These are phyloP conservation scores for Voacanga thouarsii DNA, from an alignment of 257 asterid species.

Conservation along the genomic window DNA sequence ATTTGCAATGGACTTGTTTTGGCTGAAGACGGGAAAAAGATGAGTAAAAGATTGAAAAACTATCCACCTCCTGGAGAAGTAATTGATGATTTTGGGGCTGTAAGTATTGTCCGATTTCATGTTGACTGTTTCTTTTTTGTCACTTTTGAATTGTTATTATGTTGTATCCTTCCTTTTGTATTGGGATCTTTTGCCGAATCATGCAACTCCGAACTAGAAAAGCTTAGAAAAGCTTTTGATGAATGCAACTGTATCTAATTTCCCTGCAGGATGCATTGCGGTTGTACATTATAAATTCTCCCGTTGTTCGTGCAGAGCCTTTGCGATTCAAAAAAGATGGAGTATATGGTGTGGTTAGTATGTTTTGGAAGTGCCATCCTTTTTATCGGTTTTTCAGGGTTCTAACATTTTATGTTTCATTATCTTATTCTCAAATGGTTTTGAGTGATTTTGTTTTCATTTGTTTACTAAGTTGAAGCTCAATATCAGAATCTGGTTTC, in stretches of 20 bases:
- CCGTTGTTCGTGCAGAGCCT: constrained; percentile 99
- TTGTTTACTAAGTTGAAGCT: neutral
- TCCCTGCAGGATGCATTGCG: constrained; percentile 68
- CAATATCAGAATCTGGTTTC: neutral
- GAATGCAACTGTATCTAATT: neutral
- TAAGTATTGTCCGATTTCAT: constrained; percentile 24
- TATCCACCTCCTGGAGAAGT: constrained; percentile 97
- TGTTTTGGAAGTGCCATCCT: neutral
- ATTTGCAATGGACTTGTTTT: constrained; percentile 96
- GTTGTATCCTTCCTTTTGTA: neutral
- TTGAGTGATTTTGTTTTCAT: neutral
- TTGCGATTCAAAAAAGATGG: constrained; percentile 93
- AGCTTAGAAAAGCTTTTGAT: neutral
- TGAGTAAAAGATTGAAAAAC: constrained; percentile 92
- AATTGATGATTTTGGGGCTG: constrained; percentile 91
- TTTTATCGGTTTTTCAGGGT: neutral
- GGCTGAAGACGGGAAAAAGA: constrained; percentile 98
- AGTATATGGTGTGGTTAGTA: constrained; percentile 71
- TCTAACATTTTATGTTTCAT: neutral
- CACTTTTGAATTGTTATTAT: constrained; percentile 6
- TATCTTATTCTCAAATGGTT: neutral
- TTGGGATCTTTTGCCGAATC: neutral
- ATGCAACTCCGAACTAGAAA: no score
- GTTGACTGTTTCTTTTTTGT: neutral
- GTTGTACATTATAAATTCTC: constrained; percentile 89